phyloP scores from a whole-genome alignment of 345 rosid species.

The Moringa oleifera region DNA sequence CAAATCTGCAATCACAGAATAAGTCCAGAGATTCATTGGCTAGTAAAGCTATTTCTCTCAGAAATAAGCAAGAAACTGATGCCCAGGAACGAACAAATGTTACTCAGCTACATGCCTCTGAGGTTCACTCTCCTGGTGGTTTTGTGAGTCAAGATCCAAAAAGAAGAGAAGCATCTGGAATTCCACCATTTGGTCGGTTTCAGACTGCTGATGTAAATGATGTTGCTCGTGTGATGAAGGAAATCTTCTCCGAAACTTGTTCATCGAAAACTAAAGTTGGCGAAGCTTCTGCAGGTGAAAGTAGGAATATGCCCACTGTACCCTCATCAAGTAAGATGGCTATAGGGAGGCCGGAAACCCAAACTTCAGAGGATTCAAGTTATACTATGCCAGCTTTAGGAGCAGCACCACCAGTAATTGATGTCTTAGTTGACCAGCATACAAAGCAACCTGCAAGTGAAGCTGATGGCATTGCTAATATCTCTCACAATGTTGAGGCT shows the following conservation, averaged over 20 bases:
- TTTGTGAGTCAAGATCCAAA: slow-evolving; percentile 15
- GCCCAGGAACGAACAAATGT: slow-evolving; percentile 32
- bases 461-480: slow-evolving; percentile 8
- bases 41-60: slow-evolving; percentile 19
- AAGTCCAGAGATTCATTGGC: slow-evolving; percentile 22
- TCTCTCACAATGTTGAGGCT: slow-evolving; percentile 10
- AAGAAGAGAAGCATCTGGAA: slow-evolving; percentile 17
- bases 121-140: slow-evolving; percentile 2
- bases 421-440: slow-evolving; percentile 10
- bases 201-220: slow-evolving; percentile 50
- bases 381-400: slow-evolving; percentile 16
- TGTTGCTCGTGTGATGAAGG: slow-evolving; percentile 68
- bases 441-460: slow-evolving; percentile 14
- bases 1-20: slow-evolving; percentile 25
- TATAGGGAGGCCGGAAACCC: slow-evolving; percentile 25
- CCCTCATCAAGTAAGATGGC: slow-evolving; percentile 25
- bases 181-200: slow-evolving; percentile 35
- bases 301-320: slow-evolving; percentile 18
- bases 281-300: slow-evolving; percentile 30
- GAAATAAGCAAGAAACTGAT: slow-evolving; percentile 38
- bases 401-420: slow-evolving; percentile 13
- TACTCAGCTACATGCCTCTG: slow-evolving; percentile 30
- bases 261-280: slow-evolving; percentile 38
- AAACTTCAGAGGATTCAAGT: slow-evolving; percentile 22
- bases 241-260: slow-evolving; percentile 50